Evolutionary conservation across 768 basidiomycete genomes (phyloP).

Genomic region (Panaeolus papilionaceus): DNA sequence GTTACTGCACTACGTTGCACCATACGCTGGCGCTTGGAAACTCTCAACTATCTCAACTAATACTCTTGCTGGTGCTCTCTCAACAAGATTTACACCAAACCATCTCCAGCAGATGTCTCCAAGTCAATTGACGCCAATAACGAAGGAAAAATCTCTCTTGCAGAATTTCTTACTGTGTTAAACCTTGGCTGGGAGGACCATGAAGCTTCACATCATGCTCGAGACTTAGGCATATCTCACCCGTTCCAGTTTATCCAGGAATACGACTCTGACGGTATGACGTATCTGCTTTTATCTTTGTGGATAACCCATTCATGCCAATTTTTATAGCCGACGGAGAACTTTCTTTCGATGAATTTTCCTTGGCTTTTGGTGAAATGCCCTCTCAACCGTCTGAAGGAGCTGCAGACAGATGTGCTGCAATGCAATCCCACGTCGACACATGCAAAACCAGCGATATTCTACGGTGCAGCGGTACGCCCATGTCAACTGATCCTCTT

Average conservation of each 20-base stretch:
- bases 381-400: not conserved
- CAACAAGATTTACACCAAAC: not conserved
- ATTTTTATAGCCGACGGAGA: not conserved
- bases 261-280: not conserved
- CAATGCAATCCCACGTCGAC: not conserved
- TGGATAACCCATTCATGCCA: not conserved
- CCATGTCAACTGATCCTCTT: not conserved
- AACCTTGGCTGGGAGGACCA: slow-evolving; percentile 1
- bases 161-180: not conserved
- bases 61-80: not conserved
- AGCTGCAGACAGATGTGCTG: not conserved
- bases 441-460: not conserved
- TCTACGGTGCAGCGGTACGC: not conserved
- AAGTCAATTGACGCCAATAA: not conserved
- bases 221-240: not conserved
- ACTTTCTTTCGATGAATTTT: not conserved
- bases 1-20: not conserved
- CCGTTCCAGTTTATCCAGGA: slow-evolving; percentile 9
- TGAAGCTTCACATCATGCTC: not conserved
- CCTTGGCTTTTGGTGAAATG: not conserved
- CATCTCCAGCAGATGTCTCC: slow-evolving; percentile 3
- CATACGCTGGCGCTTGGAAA: not conserved
- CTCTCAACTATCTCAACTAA: not conserved
- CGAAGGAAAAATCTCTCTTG: not conserved
- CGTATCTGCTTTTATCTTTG: not conserved